phyloP scores from a whole-genome alignment of 2,329 filamentous ascomycete genomes.

The Nemania abortiva region DNA sequence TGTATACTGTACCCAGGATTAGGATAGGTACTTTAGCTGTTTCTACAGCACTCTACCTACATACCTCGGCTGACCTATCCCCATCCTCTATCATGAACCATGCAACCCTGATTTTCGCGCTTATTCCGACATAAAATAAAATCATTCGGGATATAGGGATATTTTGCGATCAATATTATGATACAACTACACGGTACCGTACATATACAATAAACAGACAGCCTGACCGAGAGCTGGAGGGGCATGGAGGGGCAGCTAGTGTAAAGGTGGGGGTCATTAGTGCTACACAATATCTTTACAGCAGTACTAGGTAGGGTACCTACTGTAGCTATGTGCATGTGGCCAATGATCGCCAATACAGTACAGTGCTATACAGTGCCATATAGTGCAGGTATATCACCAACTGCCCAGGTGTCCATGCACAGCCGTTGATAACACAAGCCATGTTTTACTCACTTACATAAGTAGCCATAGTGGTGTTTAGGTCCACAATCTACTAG shows the following conservation, averaged over 20 bases:
- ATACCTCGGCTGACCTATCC: background rate
- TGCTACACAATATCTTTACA: background rate
- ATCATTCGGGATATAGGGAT: background rate
- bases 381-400: background rate
- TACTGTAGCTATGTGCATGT: too few species aligned
- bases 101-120: background rate
- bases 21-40: background rate
- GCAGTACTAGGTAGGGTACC: background rate
- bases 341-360: conserved; percentile 1
- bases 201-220: background rate
- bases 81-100: background rate
- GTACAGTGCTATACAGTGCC: background rate
- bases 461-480: background rate
- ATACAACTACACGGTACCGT: background rate
- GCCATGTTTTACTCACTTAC: background rate
- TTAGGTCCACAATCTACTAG: conserved; percentile 22
- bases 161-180: background rate
- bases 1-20: background rate
- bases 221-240: conserved; percentile 18
- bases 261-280: background rate
- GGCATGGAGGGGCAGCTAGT: conserved; percentile 30
- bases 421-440: conserved; percentile 2
- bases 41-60: background rate
- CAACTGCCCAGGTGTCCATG: background rate
- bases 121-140: background rate